A percentile compares a stretch with the other conserved stretches of the same genome.
phyloP scores from a whole-genome alignment of 2,329 filamentous ascomycete genomes.

The Ambrosiella beaveri region DNA sequence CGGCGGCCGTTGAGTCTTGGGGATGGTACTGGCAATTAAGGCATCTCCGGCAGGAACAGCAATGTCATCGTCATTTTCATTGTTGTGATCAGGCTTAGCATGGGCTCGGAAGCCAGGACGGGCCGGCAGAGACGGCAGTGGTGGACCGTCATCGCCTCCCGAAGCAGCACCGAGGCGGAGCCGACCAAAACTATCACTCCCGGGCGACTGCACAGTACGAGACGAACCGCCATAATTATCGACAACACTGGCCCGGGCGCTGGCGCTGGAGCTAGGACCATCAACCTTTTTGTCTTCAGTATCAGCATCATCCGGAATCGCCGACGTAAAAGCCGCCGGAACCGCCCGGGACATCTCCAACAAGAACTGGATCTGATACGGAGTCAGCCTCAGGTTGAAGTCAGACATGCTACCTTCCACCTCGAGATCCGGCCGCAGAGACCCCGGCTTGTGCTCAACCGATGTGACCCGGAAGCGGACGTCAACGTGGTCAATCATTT shows the following conservation, averaged over 20 bases:
- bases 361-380: conserved; percentile 78
- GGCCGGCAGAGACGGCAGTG: background rate
- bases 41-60: conserved; percentile 1
- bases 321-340: conserved; percentile 58
- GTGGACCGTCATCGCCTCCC: background rate
- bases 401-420: conserved; percentile 86
- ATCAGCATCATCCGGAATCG: background rate
- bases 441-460: conserved; percentile 62
- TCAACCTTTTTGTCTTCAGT: background rate
- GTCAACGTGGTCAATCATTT: conserved; percentile 95
- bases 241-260: too few relatives aligned
- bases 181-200: too few relatives aligned
- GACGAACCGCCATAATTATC: too few relatives aligned
- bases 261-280: background rate
- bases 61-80: conserved; percentile 3
- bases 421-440: conserved; percentile 75
- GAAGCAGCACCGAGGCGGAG: background rate
- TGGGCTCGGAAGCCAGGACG: background rate
- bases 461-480: conserved; percentile 85
- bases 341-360: conserved; percentile 77
- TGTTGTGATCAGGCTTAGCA: background rate
- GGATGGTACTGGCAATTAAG: conserved; percentile 18
- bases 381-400: conserved; percentile 75
- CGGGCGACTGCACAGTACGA: too few relatives aligned
- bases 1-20: background rate